Percentiles rank a stretch among this genome's conserved stretches.
These are phyloP conservation scores for Xanthoparmelia taractica DNA, from an alignment of 495 filamentous ascomycete genomes.

Conservation along the genomic window DNA sequence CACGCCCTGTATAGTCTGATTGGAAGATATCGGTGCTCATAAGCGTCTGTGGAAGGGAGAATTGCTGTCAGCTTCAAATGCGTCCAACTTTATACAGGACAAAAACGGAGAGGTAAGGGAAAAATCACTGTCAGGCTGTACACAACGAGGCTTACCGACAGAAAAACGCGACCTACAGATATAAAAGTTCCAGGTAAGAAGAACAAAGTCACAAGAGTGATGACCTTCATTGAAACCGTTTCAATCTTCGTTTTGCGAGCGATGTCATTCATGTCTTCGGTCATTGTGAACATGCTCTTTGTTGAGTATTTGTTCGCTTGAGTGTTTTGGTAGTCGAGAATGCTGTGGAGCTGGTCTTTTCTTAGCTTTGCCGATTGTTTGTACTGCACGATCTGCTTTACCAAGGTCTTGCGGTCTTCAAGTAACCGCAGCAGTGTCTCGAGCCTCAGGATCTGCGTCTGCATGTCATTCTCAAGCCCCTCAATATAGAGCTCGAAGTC, in stretches of 20 bases:
- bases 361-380: not conserved
- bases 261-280: conserved; percentile 33
- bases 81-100: not conserved
- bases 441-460: conserved; percentile 11
- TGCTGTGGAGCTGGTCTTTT: conserved; percentile 13
- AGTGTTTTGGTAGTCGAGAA: conserved; percentile 22
- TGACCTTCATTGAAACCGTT: conserved; percentile 38
- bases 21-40: conserved; percentile 32
- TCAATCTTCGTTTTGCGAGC: conserved; percentile 35
- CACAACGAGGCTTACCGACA: not conserved
- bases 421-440: conserved; percentile 17
- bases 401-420: conserved; percentile 23
- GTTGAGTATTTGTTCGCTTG: conserved; percentile 10
- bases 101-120: not conserved
- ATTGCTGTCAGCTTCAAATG: not conserved
- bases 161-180: conserved; percentile 27
- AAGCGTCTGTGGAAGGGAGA: conserved; percentile 27
- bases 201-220: conserved; percentile 36
- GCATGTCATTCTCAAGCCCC: conserved; percentile 16
- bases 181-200: conserved; percentile 39
- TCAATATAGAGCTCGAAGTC: conserved; percentile 11
- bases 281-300: conserved; percentile 29
- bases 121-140: not conserved
- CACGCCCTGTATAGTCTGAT: conserved; percentile 5
- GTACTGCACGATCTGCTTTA: not conserved